Conservation (phyloP, 2,329 filamentous ascomycete species). For the Hawksworthiomyces lignivorus region DNA sequence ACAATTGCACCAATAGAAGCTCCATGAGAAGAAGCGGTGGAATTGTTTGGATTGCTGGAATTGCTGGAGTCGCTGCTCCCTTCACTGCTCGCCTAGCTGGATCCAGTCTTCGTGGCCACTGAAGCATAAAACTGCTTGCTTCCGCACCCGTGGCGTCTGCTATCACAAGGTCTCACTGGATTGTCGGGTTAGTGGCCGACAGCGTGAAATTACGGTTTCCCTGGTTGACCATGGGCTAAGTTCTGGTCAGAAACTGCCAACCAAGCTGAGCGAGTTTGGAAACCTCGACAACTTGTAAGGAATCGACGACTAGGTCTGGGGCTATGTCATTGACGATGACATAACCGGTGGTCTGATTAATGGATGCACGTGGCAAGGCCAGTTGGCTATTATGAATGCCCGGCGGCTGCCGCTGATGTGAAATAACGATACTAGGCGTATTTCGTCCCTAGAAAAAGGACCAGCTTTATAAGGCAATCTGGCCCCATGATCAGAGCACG, state of each 20-base stretch:
- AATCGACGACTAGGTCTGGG: constrained; percentile 19
- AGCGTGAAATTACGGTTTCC: constrained; percentile 18
- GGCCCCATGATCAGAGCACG: too few relatives aligned
- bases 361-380: constrained; percentile 20
- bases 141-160: constrained; percentile 8
- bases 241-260: constrained; percentile 22
- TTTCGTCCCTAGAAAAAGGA: too few relatives aligned
- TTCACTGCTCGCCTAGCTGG: too few relatives aligned
- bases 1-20: too few relatives aligned
- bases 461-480: too few relatives aligned
- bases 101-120: too few relatives aligned
- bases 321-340: constrained; percentile 12
- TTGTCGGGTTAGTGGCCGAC: constrained; percentile 13
- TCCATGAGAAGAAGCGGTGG: too few relatives aligned
- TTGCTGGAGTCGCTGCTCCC: too few relatives aligned
- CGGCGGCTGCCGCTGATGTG: too few relatives aligned
- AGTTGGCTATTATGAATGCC: constrained; percentile 24
- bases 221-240: constrained; percentile 25
- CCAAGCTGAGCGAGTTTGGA: constrained; percentile 20
- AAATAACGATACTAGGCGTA: too few relatives aligned
- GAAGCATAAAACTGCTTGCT: not conserved
- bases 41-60: too few relatives aligned
- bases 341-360: constrained; percentile 12
- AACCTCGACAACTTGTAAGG: constrained; percentile 17
- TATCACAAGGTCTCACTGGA: constrained; percentile 8